These are phyloP conservation scores for Sporisorium graminicola DNA, from an alignment of 1,284 basidiomycete species.

Conservation along the genomic window DNA sequence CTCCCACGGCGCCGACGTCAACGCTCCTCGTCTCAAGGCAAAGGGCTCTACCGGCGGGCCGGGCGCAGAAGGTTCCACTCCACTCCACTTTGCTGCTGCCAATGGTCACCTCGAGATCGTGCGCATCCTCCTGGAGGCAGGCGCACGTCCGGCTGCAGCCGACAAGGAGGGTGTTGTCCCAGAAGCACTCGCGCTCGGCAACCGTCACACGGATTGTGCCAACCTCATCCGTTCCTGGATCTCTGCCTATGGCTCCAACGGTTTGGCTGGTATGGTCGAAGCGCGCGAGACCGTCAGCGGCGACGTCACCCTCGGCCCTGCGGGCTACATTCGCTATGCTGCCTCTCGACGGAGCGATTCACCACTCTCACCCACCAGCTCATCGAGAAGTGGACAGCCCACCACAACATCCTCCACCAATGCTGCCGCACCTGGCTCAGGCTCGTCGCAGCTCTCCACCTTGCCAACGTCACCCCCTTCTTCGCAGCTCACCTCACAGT, in stretches of 20 bases:
- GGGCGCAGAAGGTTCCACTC: constrained; percentile 63
- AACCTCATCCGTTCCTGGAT: constrained; percentile 56
- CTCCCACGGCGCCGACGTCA: constrained; percentile 63
- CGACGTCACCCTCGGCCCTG: constrained; percentile 37
- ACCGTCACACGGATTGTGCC: constrained; percentile 52
- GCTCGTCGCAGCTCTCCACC: constrained; percentile 8
- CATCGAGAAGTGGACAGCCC: constrained; percentile 1
- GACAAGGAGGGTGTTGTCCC: constrained; percentile 59
- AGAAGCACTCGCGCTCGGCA: constrained; percentile 56
- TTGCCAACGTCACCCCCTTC: constrained; percentile 5
- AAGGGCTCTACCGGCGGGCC: constrained; percentile 40
- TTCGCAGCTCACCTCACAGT: constrained; percentile 6
- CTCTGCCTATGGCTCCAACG: constrained; percentile 55
- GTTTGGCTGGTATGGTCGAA: constrained; percentile 46
- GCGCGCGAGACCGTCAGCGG: constrained; percentile 46
- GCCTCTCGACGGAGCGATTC: constrained; percentile 25
- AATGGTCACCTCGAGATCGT: constrained; percentile 63
- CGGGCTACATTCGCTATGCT: constrained; percentile 48
- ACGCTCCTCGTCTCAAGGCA: constrained; percentile 47
- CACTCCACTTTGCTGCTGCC: constrained; percentile 68
- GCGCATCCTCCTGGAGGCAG: constrained; percentile 59
- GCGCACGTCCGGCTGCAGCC: constrained; percentile 53
- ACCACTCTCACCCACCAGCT: constrained; percentile 18
- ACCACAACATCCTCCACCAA: not conserved
- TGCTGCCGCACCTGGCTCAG: constrained; percentile 2